phyloP scores from a whole-genome alignment of 1,284 basidiomycete species.

The Tylopilus orsonianus region DNA sequence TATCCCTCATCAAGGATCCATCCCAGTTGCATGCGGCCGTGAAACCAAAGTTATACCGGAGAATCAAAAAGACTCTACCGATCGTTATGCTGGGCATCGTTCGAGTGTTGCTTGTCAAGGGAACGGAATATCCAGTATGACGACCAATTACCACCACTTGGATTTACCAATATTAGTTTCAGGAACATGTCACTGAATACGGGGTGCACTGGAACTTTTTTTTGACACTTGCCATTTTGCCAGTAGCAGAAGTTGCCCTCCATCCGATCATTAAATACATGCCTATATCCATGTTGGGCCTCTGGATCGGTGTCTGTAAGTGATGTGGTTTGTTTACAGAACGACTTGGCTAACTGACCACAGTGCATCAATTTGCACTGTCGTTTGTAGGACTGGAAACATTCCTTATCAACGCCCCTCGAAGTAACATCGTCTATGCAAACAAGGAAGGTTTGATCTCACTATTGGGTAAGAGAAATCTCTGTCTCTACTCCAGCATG shows the following conservation, averaged over 20 bases:
- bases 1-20: slow-evolving; percentile 68
- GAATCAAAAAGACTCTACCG: slow-evolving; percentile 63
- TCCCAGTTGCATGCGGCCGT: slow-evolving; percentile 49
- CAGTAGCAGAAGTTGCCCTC: slow-evolving; percentile 70
- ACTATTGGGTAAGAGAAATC: slow-evolving; percentile 56
- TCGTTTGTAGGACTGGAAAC: slow-evolving; percentile 53
- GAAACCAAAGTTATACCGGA: slow-evolving; percentile 48
- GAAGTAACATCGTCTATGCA: slow-evolving; percentile 65
- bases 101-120: slow-evolving; percentile 87
- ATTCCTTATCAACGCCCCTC: slow-evolving; percentile 65
- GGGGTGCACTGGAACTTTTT: slow-evolving; percentile 99
- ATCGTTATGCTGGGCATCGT: slow-evolving; percentile 75
- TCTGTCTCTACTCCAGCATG: not conserved
- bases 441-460: slow-evolving; percentile 94
- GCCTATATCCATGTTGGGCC: slow-evolving; percentile 64
- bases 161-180: slow-evolving; percentile 3
- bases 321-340: slow-evolving; percentile 7
- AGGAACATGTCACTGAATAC: slow-evolving; percentile 97
- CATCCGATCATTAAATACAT: slow-evolving; percentile 61
- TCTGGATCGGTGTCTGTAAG: slow-evolving; percentile 66
- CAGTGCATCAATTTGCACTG: slow-evolving; percentile 73
- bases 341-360: not conserved
- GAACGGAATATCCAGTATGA: slow-evolving; percentile 87
- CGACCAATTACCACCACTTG: not conserved
- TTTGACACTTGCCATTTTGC: slow-evolving; percentile 85